A percentile compares a stretch with the other conserved stretches of the same genome.
Evolutionary conservation across 257 asterid genomes (phyloP).

Genomic region (Catharanthus roseus): DNA sequence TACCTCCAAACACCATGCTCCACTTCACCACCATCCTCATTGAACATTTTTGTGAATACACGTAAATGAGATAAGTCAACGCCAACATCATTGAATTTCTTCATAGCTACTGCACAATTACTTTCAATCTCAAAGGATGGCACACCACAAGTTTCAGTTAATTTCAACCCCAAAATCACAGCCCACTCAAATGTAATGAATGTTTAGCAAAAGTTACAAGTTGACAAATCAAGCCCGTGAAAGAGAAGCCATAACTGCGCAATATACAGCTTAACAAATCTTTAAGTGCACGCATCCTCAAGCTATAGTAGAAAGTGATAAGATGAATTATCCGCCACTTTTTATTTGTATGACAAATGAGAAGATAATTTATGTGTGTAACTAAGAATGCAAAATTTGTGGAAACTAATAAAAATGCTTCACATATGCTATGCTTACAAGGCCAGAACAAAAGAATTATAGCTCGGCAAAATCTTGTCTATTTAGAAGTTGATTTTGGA

Average conservation of each 20-base stretch:
- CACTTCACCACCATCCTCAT: no score
- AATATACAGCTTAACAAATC: neutral
- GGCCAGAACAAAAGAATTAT: neutral
- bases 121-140: no score
- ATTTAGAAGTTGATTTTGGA: neutral
- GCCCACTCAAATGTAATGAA: no score
- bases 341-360: neutral
- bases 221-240: neutral
- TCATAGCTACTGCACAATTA: no score
- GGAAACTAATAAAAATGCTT: neutral
- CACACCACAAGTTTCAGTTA: no score
- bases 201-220: no score
- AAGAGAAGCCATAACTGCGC: neutral
- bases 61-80: no score
- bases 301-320: neutral
- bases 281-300: neutral
- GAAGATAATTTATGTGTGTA: neutral
- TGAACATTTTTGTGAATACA: no score
- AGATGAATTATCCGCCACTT: neutral
- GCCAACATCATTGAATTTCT: no score
- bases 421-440: neutral
- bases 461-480: neutral
- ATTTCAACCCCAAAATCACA: no score
- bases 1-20: no score
- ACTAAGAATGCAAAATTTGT: neutral